phyloP scores from a whole-genome alignment of 352 stramenopile species.

The Globisporangium spiculum region DNA sequence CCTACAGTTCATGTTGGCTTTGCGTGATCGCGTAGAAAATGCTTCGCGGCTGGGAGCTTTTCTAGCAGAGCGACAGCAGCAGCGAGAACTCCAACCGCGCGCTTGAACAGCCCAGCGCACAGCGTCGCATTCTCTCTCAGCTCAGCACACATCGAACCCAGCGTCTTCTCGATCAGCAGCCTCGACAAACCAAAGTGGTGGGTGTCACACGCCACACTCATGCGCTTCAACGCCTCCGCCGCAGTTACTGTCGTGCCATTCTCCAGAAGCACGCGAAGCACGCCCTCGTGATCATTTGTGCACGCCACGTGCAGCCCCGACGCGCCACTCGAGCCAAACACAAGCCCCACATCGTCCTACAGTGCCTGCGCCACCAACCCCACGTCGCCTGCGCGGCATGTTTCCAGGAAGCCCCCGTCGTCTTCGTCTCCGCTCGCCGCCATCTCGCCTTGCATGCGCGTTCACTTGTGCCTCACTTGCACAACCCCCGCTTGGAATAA shows the following conservation, averaged over 20 bases:
- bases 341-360: not conserved
- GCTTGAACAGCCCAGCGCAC: not conserved
- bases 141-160: not conserved
- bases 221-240: not conserved
- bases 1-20: not conserved
- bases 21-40: constrained; percentile 4
- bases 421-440: too few relatives aligned
- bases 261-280: not conserved
- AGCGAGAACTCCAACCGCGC: not conserved
- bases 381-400: not conserved
- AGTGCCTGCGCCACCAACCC: not conserved
- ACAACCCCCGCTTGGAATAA: too few relatives aligned
- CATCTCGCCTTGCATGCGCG: too few relatives aligned
- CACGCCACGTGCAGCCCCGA: not conserved
- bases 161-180: not conserved
- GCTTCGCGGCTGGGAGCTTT: not conserved
- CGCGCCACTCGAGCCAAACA: not conserved
- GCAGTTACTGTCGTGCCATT: not conserved
- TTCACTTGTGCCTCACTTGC: too few relatives aligned
- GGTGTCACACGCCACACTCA: not conserved
- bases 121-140: not conserved
- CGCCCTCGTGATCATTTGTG: not conserved
- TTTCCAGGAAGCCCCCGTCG: not conserved
- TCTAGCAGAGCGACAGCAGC: not conserved
- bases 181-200: not conserved